Evolutionary conservation across 2,329 filamentous ascomycete species (phyloP).

Genomic region (Cordyceps cateniannulata): DNA sequence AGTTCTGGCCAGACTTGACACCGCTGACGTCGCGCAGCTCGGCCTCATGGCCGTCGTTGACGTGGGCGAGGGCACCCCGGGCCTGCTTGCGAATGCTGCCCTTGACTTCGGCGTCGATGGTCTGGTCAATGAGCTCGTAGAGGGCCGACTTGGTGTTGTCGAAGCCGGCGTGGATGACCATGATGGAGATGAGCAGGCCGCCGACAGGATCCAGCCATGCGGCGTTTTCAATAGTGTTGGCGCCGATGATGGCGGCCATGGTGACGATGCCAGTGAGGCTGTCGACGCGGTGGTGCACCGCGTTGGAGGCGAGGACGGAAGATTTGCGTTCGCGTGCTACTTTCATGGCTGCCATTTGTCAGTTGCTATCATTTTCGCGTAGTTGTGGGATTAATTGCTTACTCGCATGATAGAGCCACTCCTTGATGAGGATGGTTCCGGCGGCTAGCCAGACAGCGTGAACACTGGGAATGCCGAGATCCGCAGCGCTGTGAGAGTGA

Average conservation of each 20-base stretch:
- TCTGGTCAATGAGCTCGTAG: conserved; percentile 83
- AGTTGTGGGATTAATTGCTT: conserved; percentile 35
- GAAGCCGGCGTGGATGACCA: conserved; percentile 87
- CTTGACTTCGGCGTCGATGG: conserved; percentile 80
- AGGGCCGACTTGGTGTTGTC: conserved; percentile 78
- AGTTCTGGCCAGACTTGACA: conserved; percentile 94
- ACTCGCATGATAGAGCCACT: conserved; percentile 97
- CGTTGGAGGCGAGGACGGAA: conserved; percentile 91
- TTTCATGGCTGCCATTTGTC: conserved; percentile 68
- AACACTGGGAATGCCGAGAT: conserved; percentile 63
- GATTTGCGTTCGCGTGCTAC: conserved; percentile 90
- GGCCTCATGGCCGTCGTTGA: conserved; percentile 51
- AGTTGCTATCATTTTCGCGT: conserved; percentile 17
- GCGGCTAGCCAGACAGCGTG: conserved; percentile 93
- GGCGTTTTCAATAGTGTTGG: conserved; percentile 78
- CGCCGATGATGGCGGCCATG: conserved; percentile 78
- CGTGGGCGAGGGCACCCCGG: conserved; percentile 48
- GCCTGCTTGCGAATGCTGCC: conserved; percentile 62
- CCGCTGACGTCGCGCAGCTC: conserved; percentile 76
- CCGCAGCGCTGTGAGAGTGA: conserved; percentile 44
- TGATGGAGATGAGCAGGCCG: conserved; percentile 81
- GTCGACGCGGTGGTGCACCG: conserved; percentile 92
- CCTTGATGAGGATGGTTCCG: conserved; percentile 86
- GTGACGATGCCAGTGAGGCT: conserved; percentile 93
- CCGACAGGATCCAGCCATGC: conserved; percentile 93